Evolutionary conservation across 768 basidiomycete genomes (phyloP).

Genomic region (Rhodotorula taiwanensis): DNA sequence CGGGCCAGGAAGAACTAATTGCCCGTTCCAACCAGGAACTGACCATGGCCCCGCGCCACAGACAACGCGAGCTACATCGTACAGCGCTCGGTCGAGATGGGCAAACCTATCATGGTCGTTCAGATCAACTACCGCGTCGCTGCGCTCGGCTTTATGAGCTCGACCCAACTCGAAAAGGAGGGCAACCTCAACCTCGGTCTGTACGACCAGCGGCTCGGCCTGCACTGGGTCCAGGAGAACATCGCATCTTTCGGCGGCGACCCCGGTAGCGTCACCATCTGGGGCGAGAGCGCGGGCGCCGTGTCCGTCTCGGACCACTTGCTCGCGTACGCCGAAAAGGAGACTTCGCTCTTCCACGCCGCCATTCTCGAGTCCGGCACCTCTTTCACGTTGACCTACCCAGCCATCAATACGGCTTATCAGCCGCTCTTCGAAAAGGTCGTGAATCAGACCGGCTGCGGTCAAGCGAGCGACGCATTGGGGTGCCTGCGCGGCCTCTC

Average conservation of each 20-base stretch:
- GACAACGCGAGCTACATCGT: slow-evolving; percentile 32
- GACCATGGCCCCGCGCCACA: too few species aligned
- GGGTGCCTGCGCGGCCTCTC: slow-evolving; percentile 27
- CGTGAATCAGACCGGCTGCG: slow-evolving; percentile 20
- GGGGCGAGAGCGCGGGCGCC: slow-evolving; percentile 32
- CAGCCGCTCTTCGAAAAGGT: slow-evolving; percentile 7
- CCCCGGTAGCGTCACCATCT: slow-evolving; percentile 50
- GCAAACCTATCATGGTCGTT: slow-evolving; percentile 34
- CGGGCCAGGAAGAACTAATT: too few species aligned
- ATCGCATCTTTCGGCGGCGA: slow-evolving; percentile 62
- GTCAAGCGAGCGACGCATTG: slow-evolving; percentile 6
- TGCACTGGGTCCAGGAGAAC: slow-evolving; percentile 60
- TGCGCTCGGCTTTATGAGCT: slow-evolving; percentile 30
- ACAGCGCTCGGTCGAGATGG: slow-evolving; percentile 34
- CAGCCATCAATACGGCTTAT: background rate
- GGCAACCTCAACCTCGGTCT: slow-evolving; percentile 25
- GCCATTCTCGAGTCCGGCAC: slow-evolving; percentile 30
- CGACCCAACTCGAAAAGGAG: slow-evolving; percentile 1
- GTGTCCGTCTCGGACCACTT: slow-evolving; percentile 12
- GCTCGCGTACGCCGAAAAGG: slow-evolving; percentile 20
- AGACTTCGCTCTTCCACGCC: slow-evolving; percentile 28
- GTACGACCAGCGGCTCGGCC: slow-evolving; percentile 47
- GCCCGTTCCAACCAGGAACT: too few species aligned
- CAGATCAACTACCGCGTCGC: slow-evolving; percentile 33
- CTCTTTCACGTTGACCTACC: background rate